phyloP scores from a whole-genome alignment of 371 early-diverging fungal species.

The Mucor irregularis region DNA sequence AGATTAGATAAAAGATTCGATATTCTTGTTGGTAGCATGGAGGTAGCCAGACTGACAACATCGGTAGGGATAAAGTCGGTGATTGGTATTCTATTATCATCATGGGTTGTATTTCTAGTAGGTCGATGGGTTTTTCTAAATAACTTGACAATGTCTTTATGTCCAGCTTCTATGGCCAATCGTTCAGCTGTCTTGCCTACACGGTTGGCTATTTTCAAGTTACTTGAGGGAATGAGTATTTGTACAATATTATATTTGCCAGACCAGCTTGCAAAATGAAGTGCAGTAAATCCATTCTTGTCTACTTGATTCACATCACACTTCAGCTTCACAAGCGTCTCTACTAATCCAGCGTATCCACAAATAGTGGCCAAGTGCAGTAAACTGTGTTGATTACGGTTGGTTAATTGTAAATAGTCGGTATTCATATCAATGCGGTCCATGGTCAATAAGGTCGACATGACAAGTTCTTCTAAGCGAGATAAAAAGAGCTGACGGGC shows the following conservation, averaged over 20 bases:
- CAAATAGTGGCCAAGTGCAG: constrained; percentile 54
- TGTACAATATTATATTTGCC: constrained; percentile 49
- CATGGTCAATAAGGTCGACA: constrained; percentile 25
- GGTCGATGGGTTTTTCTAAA: constrained; percentile 15
- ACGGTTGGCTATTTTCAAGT: constrained; percentile 24
- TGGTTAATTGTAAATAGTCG: constrained; percentile 35
- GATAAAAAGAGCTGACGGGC: constrained; percentile 32
- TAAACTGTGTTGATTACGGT: constrained; percentile 47
- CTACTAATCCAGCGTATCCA: constrained; percentile 37
- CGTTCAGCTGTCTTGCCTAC: constrained; percentile 43
- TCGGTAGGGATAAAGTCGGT: constrained; percentile 34
- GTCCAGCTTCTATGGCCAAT: constrained; percentile 41
- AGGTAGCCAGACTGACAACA: constrained; percentile 15
- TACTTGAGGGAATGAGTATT: constrained; percentile 27
- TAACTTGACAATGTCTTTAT: constrained; percentile 25
- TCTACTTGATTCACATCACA: constrained; percentile 45
- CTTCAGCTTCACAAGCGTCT: constrained; percentile 31
- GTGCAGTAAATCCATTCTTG: constrained; percentile 54
- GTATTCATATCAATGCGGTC: constrained; percentile 5
- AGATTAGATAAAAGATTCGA: constrained; percentile 23
- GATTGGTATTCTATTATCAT: constrained; percentile 29
- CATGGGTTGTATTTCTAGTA: not conserved
- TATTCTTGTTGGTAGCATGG: constrained; percentile 25
- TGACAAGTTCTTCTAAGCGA: constrained; percentile 36
- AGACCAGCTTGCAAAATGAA: constrained; percentile 64